phyloP scores from a whole-genome alignment of 1,284 basidiomycete genomes.

The Microstroma glucosiphilum region DNA sequence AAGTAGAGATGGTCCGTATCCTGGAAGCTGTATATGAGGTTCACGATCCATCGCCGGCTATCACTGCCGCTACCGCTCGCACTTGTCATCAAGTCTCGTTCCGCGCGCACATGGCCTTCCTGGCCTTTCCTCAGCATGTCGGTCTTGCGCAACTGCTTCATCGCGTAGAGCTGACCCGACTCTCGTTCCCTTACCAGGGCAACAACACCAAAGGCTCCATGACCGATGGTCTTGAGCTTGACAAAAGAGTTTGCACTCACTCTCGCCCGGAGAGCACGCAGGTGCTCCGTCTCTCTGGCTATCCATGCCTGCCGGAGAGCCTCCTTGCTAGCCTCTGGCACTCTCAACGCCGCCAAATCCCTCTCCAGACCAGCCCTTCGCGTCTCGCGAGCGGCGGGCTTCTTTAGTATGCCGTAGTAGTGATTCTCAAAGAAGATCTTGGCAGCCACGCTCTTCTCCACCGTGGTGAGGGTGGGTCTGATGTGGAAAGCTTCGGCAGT shows the following conservation, averaged over 20 bases:
- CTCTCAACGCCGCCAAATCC: slow-evolving; percentile 69
- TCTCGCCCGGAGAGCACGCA: slow-evolving; percentile 73
- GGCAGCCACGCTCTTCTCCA: slow-evolving; percentile 85
- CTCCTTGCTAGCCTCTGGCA: slow-evolving; percentile 66
- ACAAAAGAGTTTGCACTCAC: slow-evolving; percentile 79
- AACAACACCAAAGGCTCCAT: slow-evolving; percentile 97
- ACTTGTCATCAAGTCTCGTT: slow-evolving; percentile 77
- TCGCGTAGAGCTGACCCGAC: slow-evolving; percentile 76
- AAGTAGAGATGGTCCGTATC: slow-evolving; percentile 77
- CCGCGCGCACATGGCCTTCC: slow-evolving; percentile 87
- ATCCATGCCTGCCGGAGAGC: slow-evolving; percentile 69
- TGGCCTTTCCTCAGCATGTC: slow-evolving; percentile 98
- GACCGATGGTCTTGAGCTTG: slow-evolving; percentile 89
- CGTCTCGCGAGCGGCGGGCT: slow-evolving; percentile 75
- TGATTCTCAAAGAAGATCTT: slow-evolving; percentile 94
- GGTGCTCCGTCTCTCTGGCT: slow-evolving; percentile 78
- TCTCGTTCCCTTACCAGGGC: slow-evolving; percentile 77
- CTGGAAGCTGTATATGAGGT: slow-evolving; percentile 69
- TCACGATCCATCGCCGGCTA: slow-evolving; percentile 70
- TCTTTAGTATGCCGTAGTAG: slow-evolving; percentile 63
- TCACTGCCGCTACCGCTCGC: slow-evolving; percentile 50
- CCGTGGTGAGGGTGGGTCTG: slow-evolving; percentile 66
- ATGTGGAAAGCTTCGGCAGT: slow-evolving; percentile 20
- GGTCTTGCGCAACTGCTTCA: slow-evolving; percentile 92
- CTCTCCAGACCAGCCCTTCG: slow-evolving; percentile 75